Conservation (phyloP, 2,329 filamentous ascomycete genomes). For the Ophiosphaerella korrae region DNA sequence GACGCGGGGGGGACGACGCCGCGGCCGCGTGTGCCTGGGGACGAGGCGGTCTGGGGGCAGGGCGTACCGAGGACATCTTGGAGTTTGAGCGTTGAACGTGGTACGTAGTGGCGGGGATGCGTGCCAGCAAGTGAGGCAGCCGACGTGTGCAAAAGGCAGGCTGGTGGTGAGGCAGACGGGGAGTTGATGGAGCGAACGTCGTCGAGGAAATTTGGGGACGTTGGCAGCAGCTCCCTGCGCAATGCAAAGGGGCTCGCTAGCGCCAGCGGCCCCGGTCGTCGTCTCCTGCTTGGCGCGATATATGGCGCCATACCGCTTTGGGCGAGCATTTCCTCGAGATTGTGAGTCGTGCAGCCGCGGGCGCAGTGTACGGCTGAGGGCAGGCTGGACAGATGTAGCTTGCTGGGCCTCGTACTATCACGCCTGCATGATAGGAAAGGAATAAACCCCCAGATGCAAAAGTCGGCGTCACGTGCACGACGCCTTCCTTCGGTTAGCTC, state of each 20-base stretch:
- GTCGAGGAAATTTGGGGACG: conserved; percentile 49
- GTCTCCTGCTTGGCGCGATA: conserved; percentile 38
- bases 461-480: conserved; percentile 6
- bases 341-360: no score
- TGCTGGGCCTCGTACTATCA: no score
- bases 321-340: conserved; percentile 3
- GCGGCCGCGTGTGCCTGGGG: conserved; percentile 29
- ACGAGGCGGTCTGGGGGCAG: conserved; percentile 28
- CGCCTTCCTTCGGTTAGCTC: conserved; percentile 16
- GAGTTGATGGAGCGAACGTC: conserved; percentile 38
- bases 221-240: conserved; percentile 46
- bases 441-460: not conserved
- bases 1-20: conserved; percentile 14
- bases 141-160: conserved; percentile 5
- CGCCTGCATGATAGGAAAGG: no score
- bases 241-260: conserved; percentile 50
- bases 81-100: conserved; percentile 25
- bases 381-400: no score
- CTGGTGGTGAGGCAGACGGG: conserved; percentile 28
- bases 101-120: conserved; percentile 21
- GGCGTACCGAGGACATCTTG: conserved; percentile 47
- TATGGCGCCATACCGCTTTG: conserved; percentile 27
- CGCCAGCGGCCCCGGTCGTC: conserved; percentile 35
- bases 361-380: no score
- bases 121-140: conserved; percentile 24